Evolutionary conservation across 1,139 yeast genomes (phyloP).

Genomic region (Suhomyces yuchorum): DNA sequence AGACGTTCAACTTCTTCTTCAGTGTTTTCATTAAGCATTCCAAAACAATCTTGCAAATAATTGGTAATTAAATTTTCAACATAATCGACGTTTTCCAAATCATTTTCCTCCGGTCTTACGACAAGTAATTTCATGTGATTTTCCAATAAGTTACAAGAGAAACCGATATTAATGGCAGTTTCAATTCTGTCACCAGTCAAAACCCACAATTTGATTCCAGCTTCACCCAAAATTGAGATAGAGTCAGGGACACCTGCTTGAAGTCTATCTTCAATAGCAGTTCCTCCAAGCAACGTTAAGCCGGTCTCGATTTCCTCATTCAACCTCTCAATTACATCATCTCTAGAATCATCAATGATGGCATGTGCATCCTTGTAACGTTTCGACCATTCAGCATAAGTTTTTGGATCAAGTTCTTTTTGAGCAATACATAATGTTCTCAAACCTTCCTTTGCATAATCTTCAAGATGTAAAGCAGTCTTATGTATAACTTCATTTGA

Average conservation of each 20-base stretch:
- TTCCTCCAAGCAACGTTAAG: slow-evolving; percentile 81
- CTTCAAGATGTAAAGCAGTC: slow-evolving; percentile 86
- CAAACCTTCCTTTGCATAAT: slow-evolving; percentile 94
- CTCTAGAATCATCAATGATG: slow-evolving; percentile 74
- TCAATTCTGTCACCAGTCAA: slow-evolving; percentile 97
- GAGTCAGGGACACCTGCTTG: slow-evolving; percentile 97
- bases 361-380: slow-evolving; percentile 74
- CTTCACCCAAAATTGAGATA: slow-evolving; percentile 77
- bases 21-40: slow-evolving; percentile 29
- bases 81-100: slow-evolving; percentile 25
- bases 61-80: slow-evolving; percentile 39
- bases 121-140: slow-evolving; percentile 86
- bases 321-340: slow-evolving; percentile 71
- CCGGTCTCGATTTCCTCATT: slow-evolving; percentile 81
- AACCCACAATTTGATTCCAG: slow-evolving; percentile 97
- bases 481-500: slow-evolving; percentile 42
- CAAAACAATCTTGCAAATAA: slow-evolving; percentile 45
- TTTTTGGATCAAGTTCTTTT: slow-evolving; percentile 62
- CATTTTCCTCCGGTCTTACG: slow-evolving; percentile 35
- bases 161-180: slow-evolving; percentile 97
- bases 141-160: slow-evolving; percentile 86
- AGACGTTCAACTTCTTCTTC: slow-evolving; percentile 31
- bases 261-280: slow-evolving; percentile 94
- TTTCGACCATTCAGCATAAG: slow-evolving; percentile 67
- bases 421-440: slow-evolving; percentile 93